A percentile compares a stretch with the other conserved stretches of the same genome.
Conservation (phyloP, 1,284 basidiomycete species). For the Coniophora puteana region DNA sequence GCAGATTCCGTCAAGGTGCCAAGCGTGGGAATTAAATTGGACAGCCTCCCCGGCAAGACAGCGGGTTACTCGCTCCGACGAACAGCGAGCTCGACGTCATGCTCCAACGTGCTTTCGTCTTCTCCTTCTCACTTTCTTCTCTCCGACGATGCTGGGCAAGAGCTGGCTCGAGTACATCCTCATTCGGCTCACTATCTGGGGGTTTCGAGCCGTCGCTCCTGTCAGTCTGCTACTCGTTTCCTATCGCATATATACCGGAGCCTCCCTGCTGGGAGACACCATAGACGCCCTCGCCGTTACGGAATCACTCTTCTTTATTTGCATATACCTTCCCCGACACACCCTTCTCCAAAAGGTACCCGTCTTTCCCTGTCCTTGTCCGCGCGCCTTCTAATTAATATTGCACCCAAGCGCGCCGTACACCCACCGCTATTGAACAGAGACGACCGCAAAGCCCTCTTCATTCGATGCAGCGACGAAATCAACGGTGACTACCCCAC, state of each 20-base stretch:
- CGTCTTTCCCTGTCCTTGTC: neutral
- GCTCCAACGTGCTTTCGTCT: neutral
- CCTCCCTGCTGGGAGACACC: constrained; percentile 11
- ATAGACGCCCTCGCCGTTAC: constrained; percentile 29
- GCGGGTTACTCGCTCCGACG: neutral
- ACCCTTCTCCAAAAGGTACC: constrained; percentile 45
- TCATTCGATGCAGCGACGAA: constrained; percentile 41
- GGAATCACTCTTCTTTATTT: constrained; percentile 47
- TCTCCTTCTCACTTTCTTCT: constrained; percentile 1
- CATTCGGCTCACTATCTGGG: constrained; percentile 44
- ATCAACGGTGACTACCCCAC: constrained; percentile 33
- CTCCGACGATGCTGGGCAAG: constrained; percentile 37
- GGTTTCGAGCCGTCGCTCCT: constrained; percentile 47
- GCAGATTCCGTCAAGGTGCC: constrained; percentile 1
- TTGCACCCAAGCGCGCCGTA: constrained; percentile 33
- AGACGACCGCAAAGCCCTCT: constrained; percentile 43
- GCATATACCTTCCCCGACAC: constrained; percentile 47
- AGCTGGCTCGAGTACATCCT: constrained; percentile 50
- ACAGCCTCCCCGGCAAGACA: no score
- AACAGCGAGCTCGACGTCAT: neutral
- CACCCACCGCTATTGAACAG: constrained; percentile 38
- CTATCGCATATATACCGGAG: constrained; percentile 20
- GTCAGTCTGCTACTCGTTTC: constrained; percentile 41
- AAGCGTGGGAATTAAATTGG: constrained; percentile 13
- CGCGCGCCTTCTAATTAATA: constrained; percentile 1